Evolutionary conservation across 23 red algal genomes (phyloP), one percentile per base, ranked within the genome.

Genomic region (Gracilaria caudata): DNA sequence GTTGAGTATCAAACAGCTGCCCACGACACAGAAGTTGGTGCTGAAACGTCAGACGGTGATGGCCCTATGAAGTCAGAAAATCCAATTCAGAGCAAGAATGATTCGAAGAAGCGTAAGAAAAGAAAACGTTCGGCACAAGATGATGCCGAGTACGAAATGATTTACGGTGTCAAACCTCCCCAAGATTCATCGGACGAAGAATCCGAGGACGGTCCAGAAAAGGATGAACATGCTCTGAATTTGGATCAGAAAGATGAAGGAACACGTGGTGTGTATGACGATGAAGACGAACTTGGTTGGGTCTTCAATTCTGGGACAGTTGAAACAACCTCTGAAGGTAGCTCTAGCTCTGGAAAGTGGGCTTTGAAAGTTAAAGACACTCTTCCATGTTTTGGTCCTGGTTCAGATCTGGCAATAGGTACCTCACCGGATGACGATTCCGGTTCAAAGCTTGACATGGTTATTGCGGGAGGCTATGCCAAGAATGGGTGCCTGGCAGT

Each of bases 401-500:
- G 78, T 53, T 65, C 90, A 39, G 90, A 93, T 77, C 30, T 93
- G 16, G 57, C 90, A 1, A 76, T 93, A 16, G 90, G 90, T 30
- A 39, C 32, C 21, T 87, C 83, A 54, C 81, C 91, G 24, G 83
- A 59, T 40, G 81, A 80, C 24, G 41, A 64, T 38, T 80, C 63
- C 2, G 71, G 80, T 8, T 13, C 45, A 13, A 70, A 72, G 32
- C 76, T 87, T 37, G 91, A 94, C 38, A 49, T 94, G 71, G 91
- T 94, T 51, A 34, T 94, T 20, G 82, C 91, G 0, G 91, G 80
- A 13, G 91, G 91, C 34, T 81, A 71, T 53, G 91, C 68, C 28
- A 88, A 86, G 82, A 87, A 81, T 79, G 91, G 91, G 4, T 85
- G 80, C 43, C 91, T 94, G 14, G 81, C 55, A 13, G 82, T 94